These are phyloP conservation scores for Ceratobasidium papillatum DNA, from an alignment of 1,284 basidiomycete species.

Conservation along the genomic window DNA sequence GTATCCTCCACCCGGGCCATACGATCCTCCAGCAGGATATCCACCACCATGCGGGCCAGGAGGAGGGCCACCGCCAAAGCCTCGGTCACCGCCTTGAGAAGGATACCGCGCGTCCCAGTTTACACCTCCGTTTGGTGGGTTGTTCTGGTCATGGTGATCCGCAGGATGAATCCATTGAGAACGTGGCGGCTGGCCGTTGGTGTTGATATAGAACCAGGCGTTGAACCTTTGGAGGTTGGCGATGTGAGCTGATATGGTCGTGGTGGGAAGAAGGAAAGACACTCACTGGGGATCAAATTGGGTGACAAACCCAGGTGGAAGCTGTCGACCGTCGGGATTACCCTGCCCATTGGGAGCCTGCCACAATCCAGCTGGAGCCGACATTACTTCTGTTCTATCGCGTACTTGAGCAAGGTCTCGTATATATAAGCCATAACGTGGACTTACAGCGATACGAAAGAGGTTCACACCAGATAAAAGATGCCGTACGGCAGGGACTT, in stretches of 20 bases:
- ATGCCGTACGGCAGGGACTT: slow-evolving; percentile 25
- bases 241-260: not conserved
- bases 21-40: not conserved
- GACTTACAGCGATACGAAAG: slow-evolving; percentile 13
- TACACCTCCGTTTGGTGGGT: slow-evolving; percentile 26
- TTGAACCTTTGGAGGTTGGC: not conserved
- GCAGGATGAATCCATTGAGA: slow-evolving; percentile 29
- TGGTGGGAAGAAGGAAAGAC: not conserved
- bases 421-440: slow-evolving; percentile 8
- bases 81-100: not conserved
- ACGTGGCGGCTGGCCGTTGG: slow-evolving; percentile 5
- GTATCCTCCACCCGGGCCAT: slow-evolving; percentile 4
- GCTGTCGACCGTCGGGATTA: slow-evolving; percentile 18
- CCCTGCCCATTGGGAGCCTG: slow-evolving; percentile 31
- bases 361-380: slow-evolving; percentile 25
- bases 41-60: slow-evolving; percentile 3
- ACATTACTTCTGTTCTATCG: slow-evolving; percentile 10
- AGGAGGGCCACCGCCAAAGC: not conserved
- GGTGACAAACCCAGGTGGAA: slow-evolving; percentile 27
- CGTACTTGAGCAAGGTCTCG: not conserved
- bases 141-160: slow-evolving; percentile 36
- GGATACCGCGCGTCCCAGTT: slow-evolving; percentile 25
- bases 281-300: slow-evolving; percentile 24
- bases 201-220: slow-evolving; percentile 36
- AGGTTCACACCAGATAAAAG: not conserved